A percentile compares a stretch with the other conserved stretches of the same genome.
phyloP scores from a whole-genome alignment of 306 rosid species.

The Cucumis melo region DNA sequence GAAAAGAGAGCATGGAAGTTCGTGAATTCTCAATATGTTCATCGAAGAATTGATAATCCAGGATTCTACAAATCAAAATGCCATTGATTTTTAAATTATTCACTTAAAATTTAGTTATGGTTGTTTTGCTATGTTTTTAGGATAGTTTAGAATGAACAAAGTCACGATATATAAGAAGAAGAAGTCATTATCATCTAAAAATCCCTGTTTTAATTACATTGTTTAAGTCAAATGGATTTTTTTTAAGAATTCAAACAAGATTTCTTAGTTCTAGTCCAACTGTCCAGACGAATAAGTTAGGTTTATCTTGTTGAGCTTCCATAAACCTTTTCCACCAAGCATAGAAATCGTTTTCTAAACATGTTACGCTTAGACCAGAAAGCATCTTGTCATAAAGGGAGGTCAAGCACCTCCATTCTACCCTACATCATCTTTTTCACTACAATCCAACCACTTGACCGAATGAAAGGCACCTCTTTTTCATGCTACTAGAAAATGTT shows the following conservation, averaged over 20 bases:
- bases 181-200: not conserved
- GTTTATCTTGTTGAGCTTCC: not conserved
- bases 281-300: not conserved
- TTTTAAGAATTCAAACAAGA: not conserved
- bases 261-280: not conserved
- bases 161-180: not conserved
- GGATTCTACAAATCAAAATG: not conserved
- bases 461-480: not conserved
- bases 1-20: conserved; percentile 10
- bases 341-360: not conserved
- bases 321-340: not conserved
- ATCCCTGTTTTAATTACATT: not conserved
- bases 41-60: not conserved
- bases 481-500: not conserved
- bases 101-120: not conserved
- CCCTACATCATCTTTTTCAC: not conserved
- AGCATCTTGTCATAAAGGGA: not conserved
- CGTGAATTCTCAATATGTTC: not conserved
- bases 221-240: not conserved
- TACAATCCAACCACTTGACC: not conserved
- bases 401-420: not conserved
- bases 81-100: not conserved
- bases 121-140: not conserved
- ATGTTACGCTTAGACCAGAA: not conserved
- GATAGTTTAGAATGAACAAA: not conserved